phyloP scores from a whole-genome alignment of 23 red algal species.

The Gracilaria gracilis region DNA sequence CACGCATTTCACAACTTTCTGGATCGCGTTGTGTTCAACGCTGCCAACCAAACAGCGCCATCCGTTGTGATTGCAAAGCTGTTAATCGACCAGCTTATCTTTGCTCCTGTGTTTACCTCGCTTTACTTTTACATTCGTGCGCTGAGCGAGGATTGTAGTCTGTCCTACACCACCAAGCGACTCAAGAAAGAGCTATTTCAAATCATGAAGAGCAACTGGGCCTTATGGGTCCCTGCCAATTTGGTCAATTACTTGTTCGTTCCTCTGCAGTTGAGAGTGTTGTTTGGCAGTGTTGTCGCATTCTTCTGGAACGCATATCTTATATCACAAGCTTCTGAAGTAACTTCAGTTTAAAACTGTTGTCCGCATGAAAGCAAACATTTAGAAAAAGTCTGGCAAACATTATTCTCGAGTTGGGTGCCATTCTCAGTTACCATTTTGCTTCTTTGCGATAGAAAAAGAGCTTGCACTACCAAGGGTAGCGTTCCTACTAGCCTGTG shows the following conservation, averaged over 20 bases:
- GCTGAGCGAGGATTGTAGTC: conserved; percentile 62
- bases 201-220: conserved; percentile 91
- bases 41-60: conserved; percentile 51
- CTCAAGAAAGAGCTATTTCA: conserved; percentile 65
- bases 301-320: conserved; percentile 71
- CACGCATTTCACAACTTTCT: conserved; percentile 94
- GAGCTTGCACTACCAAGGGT: no score
- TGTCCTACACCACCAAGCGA: conserved; percentile 48
- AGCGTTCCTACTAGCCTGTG: no score
- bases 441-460: no score
- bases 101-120: conserved; percentile 88
- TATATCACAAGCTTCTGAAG: conserved; percentile 20
- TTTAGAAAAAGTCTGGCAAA: no score
- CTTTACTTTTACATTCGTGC: conserved; percentile 81
- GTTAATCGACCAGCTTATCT: conserved; percentile 88
- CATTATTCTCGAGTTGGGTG: no score
- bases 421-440: no score
- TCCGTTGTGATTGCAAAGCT: conserved; percentile 84
- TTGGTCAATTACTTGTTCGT: conserved; percentile 85
- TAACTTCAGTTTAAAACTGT: no score
- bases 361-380: no score
- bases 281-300: conserved; percentile 69
- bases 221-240: conserved; percentile 92
- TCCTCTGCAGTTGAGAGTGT: conserved; percentile 85
- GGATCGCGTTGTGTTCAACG: conserved; percentile 77